Percentiles rank a stretch among this genome's conserved stretches.
Conservation (phyloP, 306 rosid genomes). For the Gastrolobium bilobum region DNA sequence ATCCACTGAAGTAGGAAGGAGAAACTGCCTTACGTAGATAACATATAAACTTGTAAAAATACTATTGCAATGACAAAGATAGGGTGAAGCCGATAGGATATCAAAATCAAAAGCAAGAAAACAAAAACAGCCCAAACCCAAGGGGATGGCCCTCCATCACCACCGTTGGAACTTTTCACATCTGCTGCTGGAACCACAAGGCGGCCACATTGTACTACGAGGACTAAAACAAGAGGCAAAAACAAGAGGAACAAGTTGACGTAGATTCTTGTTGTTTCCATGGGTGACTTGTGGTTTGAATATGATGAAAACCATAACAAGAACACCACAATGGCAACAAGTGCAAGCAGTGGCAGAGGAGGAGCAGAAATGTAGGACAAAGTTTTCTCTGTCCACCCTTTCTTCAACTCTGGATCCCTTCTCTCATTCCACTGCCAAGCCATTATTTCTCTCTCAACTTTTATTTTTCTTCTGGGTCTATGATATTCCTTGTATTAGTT, state of each 20-base stretch:
- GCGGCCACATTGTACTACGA: slow-evolving; percentile 33
- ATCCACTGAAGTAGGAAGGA: background rate
- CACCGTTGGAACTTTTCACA: background rate
- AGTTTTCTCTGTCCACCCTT: slow-evolving; percentile 61
- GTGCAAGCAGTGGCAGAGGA: slow-evolving; percentile 60
- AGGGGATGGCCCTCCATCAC: slow-evolving; percentile 16
- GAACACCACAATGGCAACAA: slow-evolving; percentile 59
- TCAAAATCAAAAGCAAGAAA: slow-evolving; percentile 41
- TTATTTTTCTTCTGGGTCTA: background rate
- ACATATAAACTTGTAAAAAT: slow-evolving; percentile 15
- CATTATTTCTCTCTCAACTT: slow-evolving; percentile 48
- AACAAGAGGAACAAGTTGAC: slow-evolving; percentile 44
- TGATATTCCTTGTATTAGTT: background rate
- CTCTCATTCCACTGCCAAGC: slow-evolving; percentile 56
- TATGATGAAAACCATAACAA: slow-evolving; percentile 44
- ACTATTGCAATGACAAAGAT: slow-evolving; percentile 42
- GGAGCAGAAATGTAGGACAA: slow-evolving; percentile 56
- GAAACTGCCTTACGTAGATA: slow-evolving; percentile 18
- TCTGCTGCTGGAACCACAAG: background rate
- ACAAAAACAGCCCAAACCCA: slow-evolving; percentile 26
- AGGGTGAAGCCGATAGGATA: slow-evolving; percentile 42
- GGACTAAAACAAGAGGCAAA: slow-evolving; percentile 36
- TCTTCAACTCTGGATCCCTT: slow-evolving; percentile 57
- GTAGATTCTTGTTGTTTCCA: slow-evolving; percentile 34
- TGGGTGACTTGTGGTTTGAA: slow-evolving; percentile 23